A percentile compares a stretch with the other conserved stretches of the same genome.
Conservation (phyloP, 352 stramenopile species). For the Aphanomyces astaci region DNA sequence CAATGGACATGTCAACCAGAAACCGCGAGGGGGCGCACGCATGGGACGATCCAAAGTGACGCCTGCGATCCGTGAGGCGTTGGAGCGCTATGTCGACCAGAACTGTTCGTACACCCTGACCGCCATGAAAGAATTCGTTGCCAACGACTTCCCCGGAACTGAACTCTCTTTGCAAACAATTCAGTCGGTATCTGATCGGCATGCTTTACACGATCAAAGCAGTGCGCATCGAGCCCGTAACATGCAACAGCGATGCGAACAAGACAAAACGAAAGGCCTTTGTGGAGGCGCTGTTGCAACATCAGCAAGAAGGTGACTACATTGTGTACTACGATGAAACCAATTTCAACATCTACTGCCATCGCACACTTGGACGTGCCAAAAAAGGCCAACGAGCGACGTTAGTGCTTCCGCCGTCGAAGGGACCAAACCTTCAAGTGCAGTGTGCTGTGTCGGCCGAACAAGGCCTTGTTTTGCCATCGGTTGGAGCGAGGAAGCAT, state of each 20-base stretch:
- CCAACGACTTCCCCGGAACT: not conserved
- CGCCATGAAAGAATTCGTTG: not conserved
- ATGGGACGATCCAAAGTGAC: not conserved
- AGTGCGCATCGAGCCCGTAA: not conserved
- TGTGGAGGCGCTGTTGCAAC: not conserved
- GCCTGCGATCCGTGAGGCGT: not conserved
- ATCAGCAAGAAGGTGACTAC: constrained; percentile 7
- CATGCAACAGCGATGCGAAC: constrained; percentile 25
- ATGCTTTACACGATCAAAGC: constrained; percentile 25
- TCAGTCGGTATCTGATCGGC: constrained; percentile 12
- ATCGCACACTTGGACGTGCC: constrained; percentile 9
- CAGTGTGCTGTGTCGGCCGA: not conserved
- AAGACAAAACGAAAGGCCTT: constrained; percentile 18
- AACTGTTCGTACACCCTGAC: constrained; percentile 3
- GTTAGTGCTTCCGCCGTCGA: not conserved
- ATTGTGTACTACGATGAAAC: constrained; percentile 25
- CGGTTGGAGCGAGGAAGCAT: not conserved
- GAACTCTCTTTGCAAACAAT: constrained; percentile 18
- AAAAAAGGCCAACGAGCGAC: not conserved
- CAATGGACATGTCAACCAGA: not conserved
- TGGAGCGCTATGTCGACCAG: constrained; percentile 15
- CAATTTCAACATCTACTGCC: constrained; percentile 27
- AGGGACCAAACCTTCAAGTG: not conserved
- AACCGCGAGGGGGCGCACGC: not conserved
- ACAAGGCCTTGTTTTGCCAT: not conserved